phyloP scores from a whole-genome alignment of 495 filamentous ascomycete species.

The Halenospora varia region DNA sequence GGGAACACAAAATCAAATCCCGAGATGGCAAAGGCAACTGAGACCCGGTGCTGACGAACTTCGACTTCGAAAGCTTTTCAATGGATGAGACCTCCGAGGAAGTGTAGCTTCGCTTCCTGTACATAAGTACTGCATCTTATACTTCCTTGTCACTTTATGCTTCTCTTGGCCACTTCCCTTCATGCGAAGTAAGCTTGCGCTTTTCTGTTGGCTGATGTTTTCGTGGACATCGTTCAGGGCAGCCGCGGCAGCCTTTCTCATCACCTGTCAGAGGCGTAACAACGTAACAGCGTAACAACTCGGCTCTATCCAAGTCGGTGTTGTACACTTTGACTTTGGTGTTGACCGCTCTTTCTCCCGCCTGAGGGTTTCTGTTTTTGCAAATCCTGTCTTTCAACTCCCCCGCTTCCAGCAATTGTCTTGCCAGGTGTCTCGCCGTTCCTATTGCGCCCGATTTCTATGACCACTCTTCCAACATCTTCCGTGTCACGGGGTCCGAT shows the following conservation, averaged over 20 bases:
- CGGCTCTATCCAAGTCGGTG: not conserved
- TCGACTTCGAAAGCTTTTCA: no score
- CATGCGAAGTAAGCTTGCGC: not conserved
- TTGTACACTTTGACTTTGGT: not conserved
- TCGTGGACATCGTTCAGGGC: no score
- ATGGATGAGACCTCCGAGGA: no score
- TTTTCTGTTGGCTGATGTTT: not conserved
- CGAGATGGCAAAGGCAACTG: no score
- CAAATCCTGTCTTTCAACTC: not conserved
- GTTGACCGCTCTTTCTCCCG: constrained; percentile 6
- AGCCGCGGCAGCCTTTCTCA: no score
- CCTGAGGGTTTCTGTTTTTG: not conserved
- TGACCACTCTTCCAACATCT: not conserved
- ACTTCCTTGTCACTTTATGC: no score
- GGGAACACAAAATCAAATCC: no score
- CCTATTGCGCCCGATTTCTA: constrained; percentile 4
- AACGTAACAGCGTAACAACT: no score
- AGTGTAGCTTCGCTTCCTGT: no score
- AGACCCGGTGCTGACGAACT: no score
- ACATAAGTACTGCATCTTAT: no score
- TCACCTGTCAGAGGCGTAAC: not conserved
- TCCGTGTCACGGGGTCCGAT: constrained; percentile 5
- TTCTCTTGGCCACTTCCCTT: no score
- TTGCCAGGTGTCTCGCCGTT: not conserved
- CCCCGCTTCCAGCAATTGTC: not conserved